phyloP scores from a whole-genome alignment of 148 eudicot species.

The Cornus controversa region DNA sequence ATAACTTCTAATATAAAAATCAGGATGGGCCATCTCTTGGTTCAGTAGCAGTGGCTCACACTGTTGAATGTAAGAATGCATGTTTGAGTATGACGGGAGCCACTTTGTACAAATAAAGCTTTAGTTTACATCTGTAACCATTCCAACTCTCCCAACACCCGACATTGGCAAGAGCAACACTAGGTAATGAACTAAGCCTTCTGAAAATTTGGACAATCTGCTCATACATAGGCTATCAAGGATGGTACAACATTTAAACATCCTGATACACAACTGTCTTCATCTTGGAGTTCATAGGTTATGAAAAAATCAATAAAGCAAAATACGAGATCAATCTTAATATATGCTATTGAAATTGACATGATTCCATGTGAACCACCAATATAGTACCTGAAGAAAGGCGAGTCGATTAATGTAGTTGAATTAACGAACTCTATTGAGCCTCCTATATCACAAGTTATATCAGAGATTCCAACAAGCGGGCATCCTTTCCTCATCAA shows the following conservation, averaged over 20 bases:
- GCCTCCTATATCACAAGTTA: constrained; percentile 97
- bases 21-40: constrained; percentile 7
- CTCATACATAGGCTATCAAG: not conserved
- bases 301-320: not conserved
- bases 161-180: not conserved
- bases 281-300: not conserved
- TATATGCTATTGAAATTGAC: not conserved
- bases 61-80: not conserved
- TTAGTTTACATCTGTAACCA: not conserved
- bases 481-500: constrained; percentile 59
- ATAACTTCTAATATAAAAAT: not conserved
- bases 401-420: constrained; percentile 82
- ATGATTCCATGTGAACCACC: not conserved
- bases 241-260: not conserved
- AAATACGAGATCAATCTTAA: not conserved
- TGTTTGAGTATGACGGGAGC: not conserved
- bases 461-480: constrained; percentile 87
- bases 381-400: constrained; percentile 75
- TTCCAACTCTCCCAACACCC: constrained; percentile 2
- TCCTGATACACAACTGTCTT: not conserved
- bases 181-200: not conserved
- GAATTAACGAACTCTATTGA: constrained; percentile 88
- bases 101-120: not conserved
- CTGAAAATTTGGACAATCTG: not conserved
- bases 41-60: not conserved